Evolutionary conservation across 768 basidiomycete species (phyloP), one percentile per base, ranked within the genome.

Genomic region (Boletus reticulatus): DNA sequence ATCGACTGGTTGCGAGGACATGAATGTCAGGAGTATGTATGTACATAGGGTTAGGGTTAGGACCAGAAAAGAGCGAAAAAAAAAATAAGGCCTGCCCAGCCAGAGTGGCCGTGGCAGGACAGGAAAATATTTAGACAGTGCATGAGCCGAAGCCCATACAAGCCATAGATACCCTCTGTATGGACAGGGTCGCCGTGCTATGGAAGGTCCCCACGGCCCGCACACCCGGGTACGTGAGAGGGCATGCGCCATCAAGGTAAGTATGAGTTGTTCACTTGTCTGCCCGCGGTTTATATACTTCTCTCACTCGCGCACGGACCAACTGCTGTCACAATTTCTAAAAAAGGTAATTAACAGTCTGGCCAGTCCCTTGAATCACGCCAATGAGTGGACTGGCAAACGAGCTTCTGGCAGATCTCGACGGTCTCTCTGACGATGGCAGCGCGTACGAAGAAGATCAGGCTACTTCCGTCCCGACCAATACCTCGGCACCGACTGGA

Each of bases 361-460:
- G 8, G 4, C 19, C 14, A 7, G 12, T 51, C n/a, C 16, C 41
- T 59, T 46, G 27, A 59, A 58, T 19, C 16, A 27, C 53, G 37
- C 52, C 43, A 39, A 92, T 92, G 89, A 85, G 85, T 66, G 83
- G 83, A 48, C 84, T 98, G 29, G 96, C 93, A 20, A 89, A 98
- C 74, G 93, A 96, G 68, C 86, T 98, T 17, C 77, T 97, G 16
- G 93, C 92, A 31, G 95, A 97, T 73, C 85, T 97, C 14, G 92
- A 95, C 44, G 92, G 85, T 46, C 80, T 92, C 53, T 92, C 89
- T 6, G 89, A 85, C 56, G 88, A 79, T 32, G 84, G 70, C 19
- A 81, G 76, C 27, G 78, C 77, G 16, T 74, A 78, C 48, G 77
- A 82, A 37, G 80, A 84, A 44, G 59, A 62, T 7, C 56, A 73